These are phyloP conservation scores for Echria macrotheca DNA, from an alignment of 495 filamentous ascomycete species.

Conservation along the genomic window DNA sequence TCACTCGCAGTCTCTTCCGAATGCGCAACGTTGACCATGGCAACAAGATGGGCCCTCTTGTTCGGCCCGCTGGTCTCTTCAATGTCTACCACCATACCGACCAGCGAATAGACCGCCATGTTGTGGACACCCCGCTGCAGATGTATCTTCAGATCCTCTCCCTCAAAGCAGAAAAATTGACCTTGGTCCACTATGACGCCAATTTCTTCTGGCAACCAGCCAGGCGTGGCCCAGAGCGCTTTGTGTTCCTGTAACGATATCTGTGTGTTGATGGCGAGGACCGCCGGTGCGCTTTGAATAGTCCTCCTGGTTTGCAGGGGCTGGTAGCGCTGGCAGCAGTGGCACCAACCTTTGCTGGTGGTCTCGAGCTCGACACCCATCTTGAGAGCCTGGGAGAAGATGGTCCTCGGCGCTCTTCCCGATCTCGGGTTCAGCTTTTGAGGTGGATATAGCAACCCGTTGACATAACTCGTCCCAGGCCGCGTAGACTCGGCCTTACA, in stretches of 20 bases:
- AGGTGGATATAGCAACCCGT: constrained; percentile 75
- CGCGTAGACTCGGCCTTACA: constrained; percentile 74
- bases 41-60: constrained; percentile 88
- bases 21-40: constrained; percentile 78
- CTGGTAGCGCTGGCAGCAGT: constrained; percentile 79
- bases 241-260: constrained; percentile 64
- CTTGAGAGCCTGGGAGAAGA: constrained; percentile 79
- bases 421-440: constrained; percentile 41
- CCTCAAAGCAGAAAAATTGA: constrained; percentile 85
- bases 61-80: constrained; percentile 75
- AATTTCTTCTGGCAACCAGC: constrained; percentile 88
- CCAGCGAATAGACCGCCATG: constrained; percentile 81
- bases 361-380: constrained; percentile 81
- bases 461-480: constrained; percentile 63
- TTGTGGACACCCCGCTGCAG: constrained; percentile 56
- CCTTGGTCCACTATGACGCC: constrained; percentile 77
- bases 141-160: constrained; percentile 71
- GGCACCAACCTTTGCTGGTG: constrained; percentile 82
- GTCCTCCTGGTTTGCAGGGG: constrained; percentile 72
- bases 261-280: constrained; percentile 79
- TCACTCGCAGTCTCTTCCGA: constrained; percentile 50
- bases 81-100: constrained; percentile 87
- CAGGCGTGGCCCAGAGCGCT: constrained; percentile 77
- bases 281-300: constrained; percentile 69
- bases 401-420: constrained; percentile 47